phyloP scores from a whole-genome alignment of 2,329 filamentous ascomycete species.

The Arthroderma uncinatum region DNA sequence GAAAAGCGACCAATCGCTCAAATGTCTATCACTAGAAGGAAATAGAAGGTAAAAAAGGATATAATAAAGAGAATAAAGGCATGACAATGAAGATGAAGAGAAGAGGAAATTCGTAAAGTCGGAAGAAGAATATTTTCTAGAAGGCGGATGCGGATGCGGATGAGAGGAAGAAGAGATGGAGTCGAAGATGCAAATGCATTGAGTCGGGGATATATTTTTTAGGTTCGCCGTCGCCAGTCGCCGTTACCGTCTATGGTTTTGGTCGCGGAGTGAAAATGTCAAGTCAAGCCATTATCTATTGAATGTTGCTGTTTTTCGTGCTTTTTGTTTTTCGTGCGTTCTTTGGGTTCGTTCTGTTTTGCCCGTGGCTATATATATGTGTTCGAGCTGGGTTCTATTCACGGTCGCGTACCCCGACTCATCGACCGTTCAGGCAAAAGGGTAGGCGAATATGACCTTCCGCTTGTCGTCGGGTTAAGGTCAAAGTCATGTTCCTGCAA shows the following conservation, averaged over 20 bases:
- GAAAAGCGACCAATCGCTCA: slow-evolving; percentile 8
- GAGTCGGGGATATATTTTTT: no score
- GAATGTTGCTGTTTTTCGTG: neutral
- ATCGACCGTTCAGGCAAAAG: slow-evolving; percentile 32
- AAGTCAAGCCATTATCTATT: neutral
- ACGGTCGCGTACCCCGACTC: slow-evolving; percentile 35
- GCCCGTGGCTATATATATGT: neutral
- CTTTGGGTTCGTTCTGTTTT: neutral
- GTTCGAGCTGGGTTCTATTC: slow-evolving; percentile 13
- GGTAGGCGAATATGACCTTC: slow-evolving; percentile 35
- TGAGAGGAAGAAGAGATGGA: neutral
- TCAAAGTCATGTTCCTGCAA: slow-evolving; percentile 52
- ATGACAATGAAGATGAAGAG: neutral
- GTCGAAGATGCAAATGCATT: neutral
- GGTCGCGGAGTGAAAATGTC: neutral
- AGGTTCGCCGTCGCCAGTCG: neutral
- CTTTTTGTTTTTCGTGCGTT: neutral
- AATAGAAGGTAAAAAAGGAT: neutral
- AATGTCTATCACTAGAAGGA: slow-evolving; percentile 8
- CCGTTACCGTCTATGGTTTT: neutral
- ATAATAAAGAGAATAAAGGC: neutral
- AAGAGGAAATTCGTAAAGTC: neutral
- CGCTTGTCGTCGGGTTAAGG: slow-evolving; percentile 24
- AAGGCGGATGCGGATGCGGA: neutral
- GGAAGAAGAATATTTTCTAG: neutral